Base-by-base conservation (phyloP, 164 flowering plant species). In the Liriodendron chinense region DNA sequence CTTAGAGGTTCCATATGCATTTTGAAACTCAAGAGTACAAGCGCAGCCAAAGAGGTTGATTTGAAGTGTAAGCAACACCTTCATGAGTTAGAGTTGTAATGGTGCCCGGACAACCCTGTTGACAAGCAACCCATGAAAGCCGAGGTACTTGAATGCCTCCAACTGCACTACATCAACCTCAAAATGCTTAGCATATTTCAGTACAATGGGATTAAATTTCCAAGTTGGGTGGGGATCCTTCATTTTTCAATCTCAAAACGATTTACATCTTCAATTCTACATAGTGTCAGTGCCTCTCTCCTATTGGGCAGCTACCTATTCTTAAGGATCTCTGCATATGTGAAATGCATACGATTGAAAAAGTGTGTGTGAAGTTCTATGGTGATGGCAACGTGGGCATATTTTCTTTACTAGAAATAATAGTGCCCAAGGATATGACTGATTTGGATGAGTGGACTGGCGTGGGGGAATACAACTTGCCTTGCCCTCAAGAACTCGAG, bases 31-130 rank as follows among this genome's bases (percentile, higher is more conserved):
- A 70, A 82, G 49, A 66, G 47, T 43, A 73, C 16, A 14, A 49
- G 2, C 1, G 50, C 70, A 2, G 76, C 74, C 0, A 49, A 22
- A 3, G 57, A 61, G 34, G 77, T 73, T 18, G 25, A 53, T 9
- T n/a, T 82, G 23, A 56, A 70, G 48, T 20, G 65, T 8, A 81
- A 78, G 62, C 2, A 24, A n/a, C 9, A 50, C 14, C 76, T 81
- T 13, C 14, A 18, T 6, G 21, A 57, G 49, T 65, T 75, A 49
- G 28, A 7, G 16, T 78, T 81, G 43, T 21, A 48, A 18, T 80
- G 77, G 77, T 48, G 10, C n/a, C 9, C 3, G 8, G 28, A n/a
- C 12, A 9, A 47, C 14, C 7, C 53, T 43, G 6, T 5, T 21
- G 22, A 2, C 0, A 34, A 3, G 43, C 43, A 34, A 34, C 0